phyloP scores from a whole-genome alignment of 805 yeast genomes.

The Barnettozyma pratensis region DNA sequence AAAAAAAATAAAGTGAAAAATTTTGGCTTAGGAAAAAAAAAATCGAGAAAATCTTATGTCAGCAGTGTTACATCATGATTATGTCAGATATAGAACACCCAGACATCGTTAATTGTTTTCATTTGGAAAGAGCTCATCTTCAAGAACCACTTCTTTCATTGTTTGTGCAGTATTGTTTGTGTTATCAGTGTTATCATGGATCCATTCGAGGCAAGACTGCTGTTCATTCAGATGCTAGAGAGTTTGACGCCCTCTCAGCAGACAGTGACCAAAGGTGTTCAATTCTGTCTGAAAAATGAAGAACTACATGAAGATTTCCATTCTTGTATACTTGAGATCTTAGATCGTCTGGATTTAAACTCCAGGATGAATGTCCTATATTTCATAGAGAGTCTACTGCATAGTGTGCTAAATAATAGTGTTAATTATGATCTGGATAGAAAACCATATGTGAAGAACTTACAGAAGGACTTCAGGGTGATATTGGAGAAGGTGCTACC shows the following conservation, averaged over 20 bases:
- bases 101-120: not conserved
- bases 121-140: too few species aligned
- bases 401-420: conserved; percentile 25
- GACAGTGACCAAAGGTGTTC: conserved; percentile 30
- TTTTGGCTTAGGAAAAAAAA: not conserved
- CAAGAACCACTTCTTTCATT: too few species aligned
- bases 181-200: conserved; percentile 51
- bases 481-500: conserved; percentile 35
- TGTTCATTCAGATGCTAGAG: conserved; percentile 63
- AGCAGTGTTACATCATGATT: not conserved
- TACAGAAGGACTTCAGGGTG: conserved; percentile 29
- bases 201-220: conserved; percentile 79
- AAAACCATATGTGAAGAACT: conserved; percentile 22
- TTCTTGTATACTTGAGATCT: conserved; percentile 58
- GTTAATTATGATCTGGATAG: not conserved
- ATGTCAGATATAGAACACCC: not conserved
- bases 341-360: conserved; percentile 51
- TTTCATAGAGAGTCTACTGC: conserved; percentile 59
- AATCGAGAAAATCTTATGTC: not conserved
- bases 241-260: conserved; percentile 58
- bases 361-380: conserved; percentile 61
- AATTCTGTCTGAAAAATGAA: conserved; percentile 45
- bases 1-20: conserved; percentile 4
- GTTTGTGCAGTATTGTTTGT: not conserved
- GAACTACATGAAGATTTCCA: conserved; percentile 66